Percentiles rank a stretch among this genome's conserved stretches.
phyloP scores from a whole-genome alignment of 257 asterid genomes.

The Cynanchum wilfordii region DNA sequence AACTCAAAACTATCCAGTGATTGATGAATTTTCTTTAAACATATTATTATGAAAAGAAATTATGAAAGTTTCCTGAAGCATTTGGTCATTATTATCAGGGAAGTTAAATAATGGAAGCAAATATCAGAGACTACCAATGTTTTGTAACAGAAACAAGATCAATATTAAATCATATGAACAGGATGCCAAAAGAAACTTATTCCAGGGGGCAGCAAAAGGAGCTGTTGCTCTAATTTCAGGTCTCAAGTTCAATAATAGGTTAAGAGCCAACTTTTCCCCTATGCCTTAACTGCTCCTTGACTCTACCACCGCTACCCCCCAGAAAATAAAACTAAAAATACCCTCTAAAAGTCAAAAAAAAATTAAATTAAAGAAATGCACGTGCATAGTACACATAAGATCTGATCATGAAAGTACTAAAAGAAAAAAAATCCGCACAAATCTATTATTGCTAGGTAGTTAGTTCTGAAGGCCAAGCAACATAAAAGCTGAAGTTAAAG shows the following conservation, averaged over 20 bases:
- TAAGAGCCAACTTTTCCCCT: background rate
- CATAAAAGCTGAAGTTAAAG: background rate
- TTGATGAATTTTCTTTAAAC: background rate
- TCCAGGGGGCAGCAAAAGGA: too few species aligned
- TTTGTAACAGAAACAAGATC: background rate
- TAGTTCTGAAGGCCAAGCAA: background rate
- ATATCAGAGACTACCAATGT: background rate
- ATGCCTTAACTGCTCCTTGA: background rate
- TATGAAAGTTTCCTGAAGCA: too few species aligned
- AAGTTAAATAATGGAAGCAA: background rate
- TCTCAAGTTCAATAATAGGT: background rate
- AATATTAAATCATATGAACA: background rate
- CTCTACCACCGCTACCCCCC: background rate
- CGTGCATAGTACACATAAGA: background rate
- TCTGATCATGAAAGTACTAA: background rate
- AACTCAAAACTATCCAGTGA: background rate
- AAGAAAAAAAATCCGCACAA: background rate
- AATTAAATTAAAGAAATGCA: background rate
- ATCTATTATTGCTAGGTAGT: background rate
- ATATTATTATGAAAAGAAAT: background rate
- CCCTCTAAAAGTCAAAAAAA: background rate
- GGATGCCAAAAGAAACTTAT: background rate
- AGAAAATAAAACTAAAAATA: background rate
- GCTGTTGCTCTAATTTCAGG: background rate
- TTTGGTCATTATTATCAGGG: background rate